Percentiles rank a stretch among this genome's conserved stretches.
Evolutionary conservation across 208 protist species (phyloP).

Genomic region (Leishmania major): DNA sequence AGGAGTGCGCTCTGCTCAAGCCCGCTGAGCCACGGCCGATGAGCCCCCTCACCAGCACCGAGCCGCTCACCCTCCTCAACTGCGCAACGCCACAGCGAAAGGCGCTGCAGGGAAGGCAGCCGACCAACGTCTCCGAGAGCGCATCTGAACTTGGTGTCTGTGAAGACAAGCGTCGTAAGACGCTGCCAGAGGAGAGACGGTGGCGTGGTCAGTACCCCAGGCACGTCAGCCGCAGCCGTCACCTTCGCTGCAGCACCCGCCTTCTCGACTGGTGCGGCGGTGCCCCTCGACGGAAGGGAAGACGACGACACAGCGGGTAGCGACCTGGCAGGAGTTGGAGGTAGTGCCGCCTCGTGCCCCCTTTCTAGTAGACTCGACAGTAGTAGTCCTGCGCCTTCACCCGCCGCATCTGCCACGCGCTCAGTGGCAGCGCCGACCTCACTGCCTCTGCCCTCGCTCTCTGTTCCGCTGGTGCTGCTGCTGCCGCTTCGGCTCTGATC

Average conservation of each 20-base stretch:
- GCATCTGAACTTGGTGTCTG: constrained; percentile 5
- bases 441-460: not conserved
- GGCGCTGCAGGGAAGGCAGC: constrained; percentile 5
- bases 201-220: not conserved
- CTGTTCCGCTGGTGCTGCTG: not conserved
- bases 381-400: not conserved
- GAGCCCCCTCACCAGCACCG: not conserved
- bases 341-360: not conserved
- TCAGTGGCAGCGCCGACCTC: not conserved
- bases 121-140: not conserved
- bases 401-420: not conserved
- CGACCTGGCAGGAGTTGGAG: not conserved
- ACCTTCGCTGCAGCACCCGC: not conserved
- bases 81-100: constrained; percentile 9
- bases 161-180: constrained; percentile 9
- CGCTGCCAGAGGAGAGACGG: not conserved
- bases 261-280: not conserved
- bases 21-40: not conserved
- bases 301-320: not conserved
- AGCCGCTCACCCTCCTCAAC: not conserved
- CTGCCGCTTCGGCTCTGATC: not conserved
- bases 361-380: not conserved
- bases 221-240: not conserved
- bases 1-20: constrained; percentile 3
- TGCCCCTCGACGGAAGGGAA: not conserved